phyloP scores from a whole-genome alignment of 1,284 basidiomycete genomes.

The Heterobasidion irregulare region DNA sequence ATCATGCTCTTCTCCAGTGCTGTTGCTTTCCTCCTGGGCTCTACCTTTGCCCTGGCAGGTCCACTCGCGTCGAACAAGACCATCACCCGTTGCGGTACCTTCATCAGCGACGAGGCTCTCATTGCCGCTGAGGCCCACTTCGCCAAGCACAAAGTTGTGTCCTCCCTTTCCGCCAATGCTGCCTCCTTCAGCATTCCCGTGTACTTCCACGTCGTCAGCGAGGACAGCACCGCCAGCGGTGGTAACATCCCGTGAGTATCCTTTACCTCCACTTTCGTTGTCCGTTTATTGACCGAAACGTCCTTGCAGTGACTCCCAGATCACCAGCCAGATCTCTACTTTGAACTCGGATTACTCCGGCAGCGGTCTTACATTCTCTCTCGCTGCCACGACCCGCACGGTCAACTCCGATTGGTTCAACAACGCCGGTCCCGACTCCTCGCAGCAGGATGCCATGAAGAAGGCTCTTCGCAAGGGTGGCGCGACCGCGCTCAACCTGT shows the following conservation, averaged over 20 bases:
- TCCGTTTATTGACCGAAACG: not conserved
- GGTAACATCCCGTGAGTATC: slow-evolving; percentile 37
- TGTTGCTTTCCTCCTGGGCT: slow-evolving; percentile 12
- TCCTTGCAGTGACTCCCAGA: slow-evolving; percentile 24
- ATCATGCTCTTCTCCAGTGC: slow-evolving; percentile 13
- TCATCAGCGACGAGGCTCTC: slow-evolving; percentile 27
- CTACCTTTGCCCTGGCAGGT: slow-evolving; percentile 2
- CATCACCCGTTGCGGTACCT: slow-evolving; percentile 25
- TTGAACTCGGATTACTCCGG: slow-evolving; percentile 37
- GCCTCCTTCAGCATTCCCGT: slow-evolving; percentile 27
- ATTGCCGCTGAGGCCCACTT: slow-evolving; percentile 34
- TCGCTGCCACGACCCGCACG: slow-evolving; percentile 35
- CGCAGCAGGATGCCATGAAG: slow-evolving; percentile 44
- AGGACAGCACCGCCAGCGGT: slow-evolving; percentile 26
- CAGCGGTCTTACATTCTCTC: slow-evolving; percentile 33
- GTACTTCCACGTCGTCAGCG: slow-evolving; percentile 40
- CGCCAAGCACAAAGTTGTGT: slow-evolving; percentile 26
- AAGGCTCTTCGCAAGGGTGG: slow-evolving; percentile 32
- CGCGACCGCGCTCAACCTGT: slow-evolving; percentile 38
- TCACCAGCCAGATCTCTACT: slow-evolving; percentile 33
- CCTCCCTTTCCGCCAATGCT: slow-evolving; percentile 15
- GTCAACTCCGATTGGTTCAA: slow-evolving; percentile 42
- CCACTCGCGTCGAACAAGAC: slow-evolving; percentile 9
- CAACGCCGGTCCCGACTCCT: slow-evolving; percentile 27
- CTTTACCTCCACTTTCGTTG: not conserved